phyloP scores from a whole-genome alignment of 2,329 filamentous ascomycete species.

The Sclerotinia spermophila region DNA sequence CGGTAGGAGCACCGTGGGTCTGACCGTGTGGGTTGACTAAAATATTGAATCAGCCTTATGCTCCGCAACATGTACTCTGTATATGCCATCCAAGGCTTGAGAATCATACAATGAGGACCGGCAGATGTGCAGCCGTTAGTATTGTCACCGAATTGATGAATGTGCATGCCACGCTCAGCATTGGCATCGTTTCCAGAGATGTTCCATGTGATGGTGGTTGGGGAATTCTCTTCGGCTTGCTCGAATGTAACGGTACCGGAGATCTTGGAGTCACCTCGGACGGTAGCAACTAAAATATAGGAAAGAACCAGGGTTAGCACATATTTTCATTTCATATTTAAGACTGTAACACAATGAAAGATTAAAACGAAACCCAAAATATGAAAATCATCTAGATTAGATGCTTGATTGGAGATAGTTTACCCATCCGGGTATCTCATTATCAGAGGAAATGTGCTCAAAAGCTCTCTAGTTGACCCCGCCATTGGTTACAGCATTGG shows the following conservation, averaged over 20 bases:
- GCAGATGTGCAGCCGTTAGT: conserved; percentile 99
- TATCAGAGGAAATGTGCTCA: conserved; percentile 54
- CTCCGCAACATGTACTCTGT: not conserved
- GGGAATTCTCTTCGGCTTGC: conserved; percentile 76
- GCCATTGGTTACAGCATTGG: conserved; percentile 27
- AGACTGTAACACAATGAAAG: not conserved
- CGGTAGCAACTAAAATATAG: conserved; percentile 70
- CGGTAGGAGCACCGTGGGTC: conserved; percentile 82
- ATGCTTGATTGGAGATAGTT: conserved; percentile 36
- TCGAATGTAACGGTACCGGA: conserved; percentile 92
- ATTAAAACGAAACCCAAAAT: not conserved
- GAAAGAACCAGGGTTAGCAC: conserved; percentile 18
- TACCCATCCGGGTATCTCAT: conserved; percentile 46
- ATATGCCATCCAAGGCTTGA: not conserved
- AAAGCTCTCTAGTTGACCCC: conserved; percentile 47
- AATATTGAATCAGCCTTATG: conserved; percentile 21
- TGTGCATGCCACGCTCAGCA: conserved; percentile 95
- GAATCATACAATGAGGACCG: conserved; percentile 83
- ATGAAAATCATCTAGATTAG: conserved; percentile 20
- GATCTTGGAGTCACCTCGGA: conserved; percentile 98
- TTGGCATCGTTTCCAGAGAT: conserved; percentile 91
- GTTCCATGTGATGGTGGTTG: conserved; percentile 88
- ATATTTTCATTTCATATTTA: not conserved
- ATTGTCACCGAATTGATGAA: conserved; percentile 99
- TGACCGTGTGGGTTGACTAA: conserved; percentile 93